phyloP scores from a whole-genome alignment of 129 eudicot genomes.

The Apium graveolens region DNA sequence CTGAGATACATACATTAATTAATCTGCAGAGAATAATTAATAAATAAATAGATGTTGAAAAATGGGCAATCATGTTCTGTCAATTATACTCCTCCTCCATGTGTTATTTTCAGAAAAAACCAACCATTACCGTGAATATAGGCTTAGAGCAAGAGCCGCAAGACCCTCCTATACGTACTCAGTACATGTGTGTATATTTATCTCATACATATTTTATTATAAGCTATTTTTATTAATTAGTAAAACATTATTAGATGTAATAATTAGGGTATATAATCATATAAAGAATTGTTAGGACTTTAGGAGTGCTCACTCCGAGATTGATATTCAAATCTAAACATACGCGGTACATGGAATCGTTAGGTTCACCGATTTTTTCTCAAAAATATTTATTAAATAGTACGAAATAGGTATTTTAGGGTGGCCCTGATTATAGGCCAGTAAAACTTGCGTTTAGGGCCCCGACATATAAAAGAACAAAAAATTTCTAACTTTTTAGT shows the following conservation, averaged over 20 bases:
- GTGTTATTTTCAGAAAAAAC: background rate
- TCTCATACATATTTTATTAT: background rate
- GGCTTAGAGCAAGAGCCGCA: constrained; percentile 6
- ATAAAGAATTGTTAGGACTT: background rate
- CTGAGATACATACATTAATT: background rate
- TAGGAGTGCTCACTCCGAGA: background rate
- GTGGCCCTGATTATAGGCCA: too few species aligned
- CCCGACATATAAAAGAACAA: too few species aligned
- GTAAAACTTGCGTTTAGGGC: too few species aligned
- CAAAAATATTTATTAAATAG: too few species aligned
- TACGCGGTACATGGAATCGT: background rate
- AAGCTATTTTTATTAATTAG: background rate
- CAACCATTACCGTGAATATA: constrained; percentile 8
- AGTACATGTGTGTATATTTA: background rate
- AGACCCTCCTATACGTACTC: constrained; percentile 3
- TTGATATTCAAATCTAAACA: background rate
- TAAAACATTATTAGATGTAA: background rate
- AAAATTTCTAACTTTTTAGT: too few species aligned
- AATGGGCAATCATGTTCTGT: constrained; percentile 14
- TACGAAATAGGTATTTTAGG: too few species aligned
- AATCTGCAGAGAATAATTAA: background rate
- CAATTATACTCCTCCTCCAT: constrained; percentile 7
- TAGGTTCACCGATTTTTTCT: too few species aligned
- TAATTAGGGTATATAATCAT: background rate
- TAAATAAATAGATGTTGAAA: constrained; percentile 8